Conservation (phyloP, 768 basidiomycete species). For the Agrocybe praecox region DNA sequence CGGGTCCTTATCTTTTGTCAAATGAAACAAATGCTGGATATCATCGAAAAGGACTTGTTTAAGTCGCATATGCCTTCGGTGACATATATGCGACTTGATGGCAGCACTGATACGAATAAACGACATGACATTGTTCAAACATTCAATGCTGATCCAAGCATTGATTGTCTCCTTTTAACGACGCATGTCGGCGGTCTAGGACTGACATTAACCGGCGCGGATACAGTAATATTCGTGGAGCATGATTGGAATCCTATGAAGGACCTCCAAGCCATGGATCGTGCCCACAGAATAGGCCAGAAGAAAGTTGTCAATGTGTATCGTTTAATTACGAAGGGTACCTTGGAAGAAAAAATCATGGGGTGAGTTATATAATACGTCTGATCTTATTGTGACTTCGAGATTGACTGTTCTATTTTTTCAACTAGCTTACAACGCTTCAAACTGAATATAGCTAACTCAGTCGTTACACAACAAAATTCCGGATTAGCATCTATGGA, state of each 20-base stretch:
- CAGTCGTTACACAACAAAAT: slow-evolving; percentile 97
- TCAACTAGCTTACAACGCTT: slow-evolving; percentile 90
- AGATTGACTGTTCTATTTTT: neutral
- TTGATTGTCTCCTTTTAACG: slow-evolving; percentile 93
- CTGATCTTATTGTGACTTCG: slow-evolving; percentile 5
- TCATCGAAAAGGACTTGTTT: slow-evolving; percentile 95
- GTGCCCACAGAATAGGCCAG: slow-evolving; percentile 97
- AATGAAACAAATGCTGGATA: slow-evolving; percentile 98
- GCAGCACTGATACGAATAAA: slow-evolving; percentile 88
- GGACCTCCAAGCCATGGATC: slow-evolving; percentile 98
- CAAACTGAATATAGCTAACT: slow-evolving; percentile 97
- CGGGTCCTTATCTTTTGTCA: slow-evolving; percentile 99
- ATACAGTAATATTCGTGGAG: slow-evolving; percentile 99
- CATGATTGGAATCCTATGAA: slow-evolving; percentile 99
- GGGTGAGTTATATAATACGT: slow-evolving; percentile 58
- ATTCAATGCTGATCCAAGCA: slow-evolving; percentile 96
- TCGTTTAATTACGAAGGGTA: slow-evolving; percentile 94
- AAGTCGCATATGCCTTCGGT: slow-evolving; percentile 91
- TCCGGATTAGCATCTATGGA: slow-evolving; percentile 94
- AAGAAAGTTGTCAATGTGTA: slow-evolving; percentile 99
- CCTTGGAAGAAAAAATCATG: slow-evolving; percentile 99
- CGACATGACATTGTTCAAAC: slow-evolving; percentile 97
- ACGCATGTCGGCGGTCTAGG: slow-evolving; percentile 98
- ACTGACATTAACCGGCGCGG: slow-evolving; percentile 94
- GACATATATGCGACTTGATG: slow-evolving; percentile 98